phyloP scores from a whole-genome alignment of 371 early-diverging fungal species.

The Syncephalastrum sp. region DNA sequence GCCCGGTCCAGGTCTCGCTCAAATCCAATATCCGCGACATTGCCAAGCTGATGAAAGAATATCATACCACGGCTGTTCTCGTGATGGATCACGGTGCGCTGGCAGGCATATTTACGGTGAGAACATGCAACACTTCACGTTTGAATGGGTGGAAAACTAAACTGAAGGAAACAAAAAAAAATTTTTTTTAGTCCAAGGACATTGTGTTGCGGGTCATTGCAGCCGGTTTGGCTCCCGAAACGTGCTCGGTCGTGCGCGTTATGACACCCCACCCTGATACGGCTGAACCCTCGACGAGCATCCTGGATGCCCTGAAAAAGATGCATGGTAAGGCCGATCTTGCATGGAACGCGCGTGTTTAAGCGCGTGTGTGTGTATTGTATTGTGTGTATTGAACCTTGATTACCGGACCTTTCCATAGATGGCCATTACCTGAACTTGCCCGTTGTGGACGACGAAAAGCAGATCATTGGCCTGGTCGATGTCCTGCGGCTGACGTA shows the following conservation, averaged over 20 bases:
- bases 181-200: slow-evolving; percentile 62
- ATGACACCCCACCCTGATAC: slow-evolving; percentile 99
- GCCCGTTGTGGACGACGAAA: slow-evolving; percentile 84
- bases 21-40: slow-evolving; percentile 88
- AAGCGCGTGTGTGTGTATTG: too few species aligned
- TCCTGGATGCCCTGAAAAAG: slow-evolving; percentile 92
- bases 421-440: slow-evolving; percentile 96
- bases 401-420: slow-evolving; percentile 20
- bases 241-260: slow-evolving; percentile 92
- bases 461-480: slow-evolving; percentile 82
- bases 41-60: slow-evolving; percentile 86
- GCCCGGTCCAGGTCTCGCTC: slow-evolving; percentile 75
- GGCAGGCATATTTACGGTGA: slow-evolving; percentile 87
- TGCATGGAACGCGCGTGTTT: too few species aligned
- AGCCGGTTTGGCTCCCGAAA: slow-evolving; percentile 86
- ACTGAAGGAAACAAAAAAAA: too few species aligned
- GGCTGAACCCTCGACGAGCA: slow-evolving; percentile 77
- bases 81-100: slow-evolving; percentile 84
- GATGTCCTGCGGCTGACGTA: slow-evolving; percentile 93
- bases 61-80: slow-evolving; percentile 89
- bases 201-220: slow-evolving; percentile 96
- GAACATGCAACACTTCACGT: too few species aligned
- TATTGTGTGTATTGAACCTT: too few species aligned
- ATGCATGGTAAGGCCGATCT: slow-evolving; percentile 73
- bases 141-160: too few species aligned